Percentiles rank a stretch among this genome's conserved stretches.
These are phyloP conservation scores for Hymenoscyphus infarciens DNA, from an alignment of 2,329 filamentous ascomycete species.

Conservation along the genomic window DNA sequence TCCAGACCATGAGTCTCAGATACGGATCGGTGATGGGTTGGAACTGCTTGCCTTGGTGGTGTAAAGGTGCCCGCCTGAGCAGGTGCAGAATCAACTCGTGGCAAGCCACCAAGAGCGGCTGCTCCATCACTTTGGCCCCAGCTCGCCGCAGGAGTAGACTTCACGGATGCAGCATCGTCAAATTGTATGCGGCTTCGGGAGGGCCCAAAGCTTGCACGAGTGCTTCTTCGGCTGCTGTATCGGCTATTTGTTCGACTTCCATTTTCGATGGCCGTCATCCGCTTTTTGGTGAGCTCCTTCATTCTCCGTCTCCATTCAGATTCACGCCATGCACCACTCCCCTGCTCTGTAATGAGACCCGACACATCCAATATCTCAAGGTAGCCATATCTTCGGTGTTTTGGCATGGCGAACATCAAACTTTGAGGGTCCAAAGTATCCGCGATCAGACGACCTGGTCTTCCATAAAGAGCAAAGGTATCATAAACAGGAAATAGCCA, in stretches of 20 bases:
- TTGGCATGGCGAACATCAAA: slow-evolving; percentile 97
- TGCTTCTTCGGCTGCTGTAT: slow-evolving; percentile 56
- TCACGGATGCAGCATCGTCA: slow-evolving; percentile 48
- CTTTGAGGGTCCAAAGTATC: slow-evolving; percentile 84
- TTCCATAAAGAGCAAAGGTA: slow-evolving; percentile 85
- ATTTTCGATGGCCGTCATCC: slow-evolving; percentile 63
- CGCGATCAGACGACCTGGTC: slow-evolving; percentile 79
- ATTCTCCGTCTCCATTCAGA: slow-evolving; percentile 84
- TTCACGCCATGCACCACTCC: slow-evolving; percentile 76
- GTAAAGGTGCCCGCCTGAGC: slow-evolving; percentile 30
- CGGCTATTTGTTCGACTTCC: slow-evolving; percentile 39
- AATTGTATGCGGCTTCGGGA: slow-evolving; percentile 53
- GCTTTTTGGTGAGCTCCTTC: slow-evolving; percentile 80
- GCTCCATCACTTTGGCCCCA: slow-evolving; percentile 27
- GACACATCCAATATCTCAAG: slow-evolving; percentile 84
- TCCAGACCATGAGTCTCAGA: slow-evolving; percentile 34
- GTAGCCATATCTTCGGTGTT: slow-evolving; percentile 82
- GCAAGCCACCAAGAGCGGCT: slow-evolving; percentile 19
- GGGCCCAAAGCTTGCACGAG: slow-evolving; percentile 52
- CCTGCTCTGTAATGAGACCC: slow-evolving; percentile 71
- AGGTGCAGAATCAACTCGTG: slow-evolving; percentile 50
- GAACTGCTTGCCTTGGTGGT: slow-evolving; percentile 14
- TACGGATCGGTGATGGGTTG: slow-evolving; percentile 30
- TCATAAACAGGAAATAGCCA: slow-evolving; percentile 95
- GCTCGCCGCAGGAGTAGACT: slow-evolving; percentile 47